Base-by-base conservation (phyloP, 1,284 basidiomycete species). In the Lentinula novae-zelandiae region DNA sequence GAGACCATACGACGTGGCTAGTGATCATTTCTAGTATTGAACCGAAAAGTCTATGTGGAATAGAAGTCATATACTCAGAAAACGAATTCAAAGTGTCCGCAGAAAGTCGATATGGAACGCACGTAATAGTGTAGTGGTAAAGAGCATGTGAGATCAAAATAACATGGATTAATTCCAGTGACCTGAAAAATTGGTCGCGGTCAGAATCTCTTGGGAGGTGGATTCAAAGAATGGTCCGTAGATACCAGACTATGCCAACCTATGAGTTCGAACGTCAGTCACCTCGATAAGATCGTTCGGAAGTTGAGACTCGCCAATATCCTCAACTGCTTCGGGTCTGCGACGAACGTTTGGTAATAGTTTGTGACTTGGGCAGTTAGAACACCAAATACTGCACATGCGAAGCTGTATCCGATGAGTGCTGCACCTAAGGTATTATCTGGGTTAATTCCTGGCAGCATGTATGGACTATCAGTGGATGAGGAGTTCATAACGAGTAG, bases 61-160 rank as follows among this genome's bases (percentile, higher is more conserved):
- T 17, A 36, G 5, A n/a, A 38, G 12, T 38, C 36, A 22, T 20
- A 46, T 20, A n/a, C 17, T 22, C 8, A 20, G 44, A 46, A 5
- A 27, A 27, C 2, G 27, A 27, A 27, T 27, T 27, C 17, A 46
- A 17, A 12, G 36, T 12, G 36, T 38, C 9, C 4, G 7, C 36
- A 6, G 5, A 39, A 53, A 6, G 33, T 46, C n/a, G n/a, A 20
- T 50, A 6, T 15, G 39, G 20, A 27, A 61, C 63, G 55, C 34
- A 63, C 63, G 63, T 53, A 15, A 66, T 55, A 13, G 62, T 53
- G 51, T 66, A 66, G 49, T 61, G 53, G 42, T 66, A 66, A 3
- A 60, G 44, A n/a, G 57, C 61, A 58, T 66, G 65, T 8, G 63
- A 63, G 54, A 66, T 64, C 15, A 63, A 54, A 5, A 49, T 53